Evolutionary conservation across 305 asterid genomes (phyloP), one percentile per base, ranked within the genome.

Genomic region (Fraxinus floribunda): DNA sequence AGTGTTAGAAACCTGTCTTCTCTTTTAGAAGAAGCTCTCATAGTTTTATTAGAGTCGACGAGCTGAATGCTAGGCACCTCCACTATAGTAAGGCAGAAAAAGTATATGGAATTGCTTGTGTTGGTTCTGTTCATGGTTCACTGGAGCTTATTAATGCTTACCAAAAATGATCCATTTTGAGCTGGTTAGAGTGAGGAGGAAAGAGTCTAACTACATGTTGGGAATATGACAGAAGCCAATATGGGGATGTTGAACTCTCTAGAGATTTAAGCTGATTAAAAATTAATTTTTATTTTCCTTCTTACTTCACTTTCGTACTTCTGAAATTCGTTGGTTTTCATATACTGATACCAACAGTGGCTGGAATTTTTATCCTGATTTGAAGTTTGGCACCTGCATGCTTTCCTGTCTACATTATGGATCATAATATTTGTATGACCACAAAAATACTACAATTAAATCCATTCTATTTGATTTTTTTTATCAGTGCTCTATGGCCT

Each of bases 401-500:
- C 76, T 39, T 71, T 4, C 30, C 7, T 71, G 79, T 64, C 80
- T 7, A 8, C 57, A 86, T 18, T 29, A 72, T 77, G 70, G 72
- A 29, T 80, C 9, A 10, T 66, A 13, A 73, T 24, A 30, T 74
- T 68, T 81, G 78, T 71, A 18, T 78, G 85, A 70, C 82, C 68
- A 72, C 75, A 71, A 72, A 74, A 71, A 41, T 55, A 36, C 64
- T 75, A 82, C 78, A 80, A 79, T 78, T 85, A 32, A 87, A 80
- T 83, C 75, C 76, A 74, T 84, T 79, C 38, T 83, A 7, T 81
- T 84, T 86, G 78, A 34, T 57, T 82, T 84, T 84, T 30, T 30
- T 77, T 76, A 34, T 85, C 80, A 96, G 99, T 87, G 93, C 95
- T 75, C 86, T 96, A 85, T 96, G 98, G 99, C 99, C 99, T 82